Conservation (phyloP, 345 rosid species). For the Syzygium aromaticum region DNA sequence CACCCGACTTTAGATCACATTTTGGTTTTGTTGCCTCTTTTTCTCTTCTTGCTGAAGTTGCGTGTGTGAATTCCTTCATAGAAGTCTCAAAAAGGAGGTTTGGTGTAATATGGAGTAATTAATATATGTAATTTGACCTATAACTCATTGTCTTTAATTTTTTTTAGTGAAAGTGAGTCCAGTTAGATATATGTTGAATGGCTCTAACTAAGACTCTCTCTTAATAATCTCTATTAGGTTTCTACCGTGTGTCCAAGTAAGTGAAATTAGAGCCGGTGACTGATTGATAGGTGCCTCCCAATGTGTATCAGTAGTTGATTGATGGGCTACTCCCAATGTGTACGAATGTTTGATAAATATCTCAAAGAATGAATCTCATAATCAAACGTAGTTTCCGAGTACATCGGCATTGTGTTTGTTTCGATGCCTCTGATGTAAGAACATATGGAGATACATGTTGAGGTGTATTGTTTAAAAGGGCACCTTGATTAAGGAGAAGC, state of each 20-base stretch:
- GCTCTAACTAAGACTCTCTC: no score
- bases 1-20: background rate
- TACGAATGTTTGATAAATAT: background rate
- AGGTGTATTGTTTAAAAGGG: background rate
- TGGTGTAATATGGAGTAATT: no score
- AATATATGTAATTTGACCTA: no score
- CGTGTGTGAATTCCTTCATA: background rate
- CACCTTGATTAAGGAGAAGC: background rate
- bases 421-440: background rate
- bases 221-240: no score
- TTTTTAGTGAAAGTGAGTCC: no score
- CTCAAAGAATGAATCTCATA: background rate
- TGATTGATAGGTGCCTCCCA: background rate
- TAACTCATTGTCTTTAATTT: no score
- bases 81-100: background rate
- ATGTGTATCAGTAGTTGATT: background rate
- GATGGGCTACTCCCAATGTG: background rate
- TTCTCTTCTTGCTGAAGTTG: background rate
- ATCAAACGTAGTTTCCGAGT: background rate
- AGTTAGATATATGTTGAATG: no score
- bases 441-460: background rate
- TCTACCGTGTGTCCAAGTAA: background rate
- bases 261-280: background rate
- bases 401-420: background rate
- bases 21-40: background rate